Evolutionary conservation across 176 grass and related monocot species (phyloP).

Genomic region (Saccharum officinarum): DNA sequence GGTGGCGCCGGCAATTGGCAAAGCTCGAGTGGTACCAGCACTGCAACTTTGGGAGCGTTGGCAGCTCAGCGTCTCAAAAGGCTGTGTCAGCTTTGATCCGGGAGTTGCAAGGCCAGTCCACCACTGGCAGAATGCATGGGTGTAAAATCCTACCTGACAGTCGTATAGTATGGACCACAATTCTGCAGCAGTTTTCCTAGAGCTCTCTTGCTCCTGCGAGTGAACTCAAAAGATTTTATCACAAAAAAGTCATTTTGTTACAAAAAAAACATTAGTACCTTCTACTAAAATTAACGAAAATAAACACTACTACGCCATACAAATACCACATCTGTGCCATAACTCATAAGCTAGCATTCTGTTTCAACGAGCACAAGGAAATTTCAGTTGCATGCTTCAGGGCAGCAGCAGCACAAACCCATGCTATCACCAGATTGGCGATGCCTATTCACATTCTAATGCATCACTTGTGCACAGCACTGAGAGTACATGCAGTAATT

Average conservation of each 20-base stretch:
- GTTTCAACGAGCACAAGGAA: not conserved
- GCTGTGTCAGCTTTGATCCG: conserved; percentile 15
- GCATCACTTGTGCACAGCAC: not conserved
- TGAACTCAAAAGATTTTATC: not conserved
- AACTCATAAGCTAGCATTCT: not conserved
- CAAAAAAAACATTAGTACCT: too few relatives aligned
- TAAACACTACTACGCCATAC: not conserved
- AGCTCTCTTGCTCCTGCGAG: not conserved
- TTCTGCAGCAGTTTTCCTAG: not conserved
- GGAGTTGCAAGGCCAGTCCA: not conserved
- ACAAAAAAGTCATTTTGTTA: not conserved
- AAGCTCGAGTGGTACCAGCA: not conserved
- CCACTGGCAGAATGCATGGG: not conserved
- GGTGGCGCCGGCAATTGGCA: not conserved
- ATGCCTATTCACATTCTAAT: not conserved
- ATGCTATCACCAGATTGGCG: not conserved
- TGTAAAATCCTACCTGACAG: not conserved
- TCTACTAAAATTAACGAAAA: not conserved
- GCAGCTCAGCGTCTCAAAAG: conserved; percentile 1
- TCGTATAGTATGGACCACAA: not conserved
- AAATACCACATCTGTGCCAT: not conserved
- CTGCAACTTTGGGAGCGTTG: not conserved
- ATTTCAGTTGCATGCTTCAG: not conserved
- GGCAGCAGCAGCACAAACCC: not conserved
- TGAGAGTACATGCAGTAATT: not conserved